These are phyloP conservation scores for Trichoderma polysporum DNA, from an alignment of 2,329 filamentous ascomycete species.

Conservation along the genomic window DNA sequence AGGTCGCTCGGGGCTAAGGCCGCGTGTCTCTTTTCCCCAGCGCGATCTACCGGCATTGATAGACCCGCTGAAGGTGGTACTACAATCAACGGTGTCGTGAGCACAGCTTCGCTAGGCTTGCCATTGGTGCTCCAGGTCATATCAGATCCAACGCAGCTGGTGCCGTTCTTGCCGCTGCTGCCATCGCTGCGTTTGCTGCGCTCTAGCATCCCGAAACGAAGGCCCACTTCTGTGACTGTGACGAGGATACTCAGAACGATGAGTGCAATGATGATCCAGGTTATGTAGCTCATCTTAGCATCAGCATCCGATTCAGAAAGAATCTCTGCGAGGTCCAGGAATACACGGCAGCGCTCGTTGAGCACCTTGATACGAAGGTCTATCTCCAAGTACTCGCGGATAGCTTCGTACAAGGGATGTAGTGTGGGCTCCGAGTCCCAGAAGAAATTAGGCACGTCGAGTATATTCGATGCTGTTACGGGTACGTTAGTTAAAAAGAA, in stretches of 20 bases:
- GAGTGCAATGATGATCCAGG: conserved; percentile 96
- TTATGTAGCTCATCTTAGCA: conserved; percentile 92
- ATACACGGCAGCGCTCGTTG: conserved; percentile 94
- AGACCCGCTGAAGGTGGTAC: neutral
- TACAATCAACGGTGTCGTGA: conserved; percentile 21
- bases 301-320: conserved; percentile 89
- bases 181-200: conserved; percentile 29
- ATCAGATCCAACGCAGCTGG: conserved; percentile 17
- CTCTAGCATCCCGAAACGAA: conserved; percentile 75
- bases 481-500: neutral
- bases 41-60: neutral
- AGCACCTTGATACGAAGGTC: conserved; percentile 93
- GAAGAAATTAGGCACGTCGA: conserved; percentile 96
- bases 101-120: conserved; percentile 22
- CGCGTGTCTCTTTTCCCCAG: neutral
- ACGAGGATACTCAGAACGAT: conserved; percentile 90
- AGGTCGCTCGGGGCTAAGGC: conserved; percentile 33
- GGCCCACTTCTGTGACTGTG: conserved; percentile 82
- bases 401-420: conserved; percentile 88
- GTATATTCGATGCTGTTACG: conserved; percentile 74
- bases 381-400: conserved; percentile 97
- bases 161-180: conserved; percentile 21
- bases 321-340: conserved; percentile 94
- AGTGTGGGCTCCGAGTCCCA: conserved; percentile 97
- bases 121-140: conserved; percentile 22